These are phyloP conservation scores for Vitis riparia DNA, from an alignment of 164 flowering plant genomes.

Conservation along the genomic window DNA sequence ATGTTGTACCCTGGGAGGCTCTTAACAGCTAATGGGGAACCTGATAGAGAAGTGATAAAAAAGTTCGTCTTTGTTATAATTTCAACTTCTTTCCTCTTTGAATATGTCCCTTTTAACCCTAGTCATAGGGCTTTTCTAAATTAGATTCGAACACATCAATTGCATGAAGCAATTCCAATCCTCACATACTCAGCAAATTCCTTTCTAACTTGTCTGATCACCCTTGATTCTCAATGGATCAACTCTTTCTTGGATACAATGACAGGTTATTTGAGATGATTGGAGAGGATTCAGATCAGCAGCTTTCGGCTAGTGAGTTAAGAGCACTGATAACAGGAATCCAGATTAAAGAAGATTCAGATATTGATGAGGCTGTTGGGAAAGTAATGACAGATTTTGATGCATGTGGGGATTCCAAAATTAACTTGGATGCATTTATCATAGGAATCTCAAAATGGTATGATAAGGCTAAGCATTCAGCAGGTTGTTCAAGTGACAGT, in stretches of 20 bases:
- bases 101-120: not conserved
- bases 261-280: constrained; percentile 22
- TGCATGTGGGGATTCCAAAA: constrained; percentile 19
- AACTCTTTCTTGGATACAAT: too few species aligned
- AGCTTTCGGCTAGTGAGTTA: constrained; percentile 19
- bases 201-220: too few species aligned
- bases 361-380: not conserved
- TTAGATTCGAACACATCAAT: too few species aligned
- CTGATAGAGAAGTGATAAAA: constrained; percentile 7
- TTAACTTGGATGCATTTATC: constrained; percentile 33
- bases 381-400: constrained; percentile 39
- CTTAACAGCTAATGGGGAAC: constrained; percentile 13
- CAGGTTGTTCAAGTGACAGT: not conserved
- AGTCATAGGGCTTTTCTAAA: too few species aligned
- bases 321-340: constrained; percentile 27
- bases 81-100: not conserved
- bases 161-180: too few species aligned
- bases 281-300: constrained; percentile 8
- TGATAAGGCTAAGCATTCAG: constrained; percentile 3
- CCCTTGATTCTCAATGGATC: too few species aligned
- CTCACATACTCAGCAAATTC: not conserved
- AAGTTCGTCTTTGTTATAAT: constrained; percentile 22
- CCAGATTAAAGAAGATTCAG: constrained; percentile 4
- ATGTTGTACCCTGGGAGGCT: constrained; percentile 4
- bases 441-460: constrained; percentile 35